These are phyloP conservation scores for Galerina marginata DNA, from an alignment of 768 basidiomycete genomes.

Conservation along the genomic window DNA sequence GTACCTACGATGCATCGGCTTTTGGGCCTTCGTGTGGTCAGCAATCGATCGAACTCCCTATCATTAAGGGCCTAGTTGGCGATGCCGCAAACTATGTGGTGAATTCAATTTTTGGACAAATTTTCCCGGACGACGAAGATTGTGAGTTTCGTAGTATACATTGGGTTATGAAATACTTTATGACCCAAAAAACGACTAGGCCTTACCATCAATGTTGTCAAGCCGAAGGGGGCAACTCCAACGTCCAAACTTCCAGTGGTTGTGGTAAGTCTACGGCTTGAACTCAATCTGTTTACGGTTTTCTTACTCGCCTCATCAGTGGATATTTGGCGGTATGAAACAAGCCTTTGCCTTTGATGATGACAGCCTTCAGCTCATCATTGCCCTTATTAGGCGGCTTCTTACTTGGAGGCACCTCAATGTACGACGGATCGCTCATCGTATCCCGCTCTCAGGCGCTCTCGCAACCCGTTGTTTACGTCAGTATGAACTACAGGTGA, in stretches of 20 bases:
- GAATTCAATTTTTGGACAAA: constrained; percentile 31
- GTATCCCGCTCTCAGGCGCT: constrained; percentile 50
- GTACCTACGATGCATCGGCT: constrained; percentile 40
- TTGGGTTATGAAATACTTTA: background rate
- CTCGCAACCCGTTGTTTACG: constrained; percentile 52
- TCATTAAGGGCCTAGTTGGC: constrained; percentile 38
- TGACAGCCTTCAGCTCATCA: background rate
- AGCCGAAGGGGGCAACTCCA: constrained; percentile 45
- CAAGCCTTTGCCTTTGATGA: background rate
- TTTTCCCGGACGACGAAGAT: constrained; percentile 47
- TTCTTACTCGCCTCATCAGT: constrained; percentile 32
- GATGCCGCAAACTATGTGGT: constrained; percentile 39
- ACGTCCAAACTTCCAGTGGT: constrained; percentile 56
- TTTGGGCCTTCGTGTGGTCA: constrained; percentile 55
- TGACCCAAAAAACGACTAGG: constrained; percentile 44
- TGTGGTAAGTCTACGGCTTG: constrained; percentile 42
- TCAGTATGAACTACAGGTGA: constrained; percentile 58
- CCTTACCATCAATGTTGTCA: constrained; percentile 58
- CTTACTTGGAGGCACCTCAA: constrained; percentile 42
- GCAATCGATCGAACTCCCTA: constrained; percentile 41
- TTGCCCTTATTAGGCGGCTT: constrained; percentile 40
- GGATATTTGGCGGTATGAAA: constrained; percentile 52
- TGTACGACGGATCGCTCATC: constrained; percentile 49
- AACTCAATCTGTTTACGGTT: background rate
- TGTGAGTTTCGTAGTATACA: constrained; percentile 38